phyloP scores from a whole-genome alignment of 352 stramenopile genomes.

The Globisporangium mamillatum region DNA sequence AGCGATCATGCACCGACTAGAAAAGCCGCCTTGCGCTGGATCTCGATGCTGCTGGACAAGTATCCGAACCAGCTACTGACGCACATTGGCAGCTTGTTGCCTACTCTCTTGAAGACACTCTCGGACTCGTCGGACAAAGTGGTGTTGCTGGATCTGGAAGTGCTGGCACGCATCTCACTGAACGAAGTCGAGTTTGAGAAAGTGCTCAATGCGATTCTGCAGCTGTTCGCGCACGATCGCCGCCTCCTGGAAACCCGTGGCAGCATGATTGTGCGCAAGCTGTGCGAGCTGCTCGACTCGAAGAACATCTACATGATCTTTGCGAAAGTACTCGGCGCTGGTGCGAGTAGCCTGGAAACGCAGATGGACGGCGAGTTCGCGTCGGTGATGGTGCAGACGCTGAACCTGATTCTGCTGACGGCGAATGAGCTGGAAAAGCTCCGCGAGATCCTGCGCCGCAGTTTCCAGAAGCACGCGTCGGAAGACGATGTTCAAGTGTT shows the following conservation, averaged over 20 bases:
- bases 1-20: constrained; percentile 96
- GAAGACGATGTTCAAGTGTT: constrained; percentile 83
- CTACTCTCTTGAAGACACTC: constrained; percentile 95
- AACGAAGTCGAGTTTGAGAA: constrained; percentile 92
- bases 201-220: constrained; percentile 93
- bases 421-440: constrained; percentile 94
- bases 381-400: constrained; percentile 98
- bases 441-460: constrained; percentile 72
- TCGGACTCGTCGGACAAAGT: constrained; percentile 96
- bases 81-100: constrained; percentile 92
- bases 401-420: constrained; percentile 99
- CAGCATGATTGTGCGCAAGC: constrained; percentile 97
- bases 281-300: constrained; percentile 97
- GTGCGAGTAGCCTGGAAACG: constrained; percentile 42
- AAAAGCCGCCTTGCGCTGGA: constrained; percentile 94
- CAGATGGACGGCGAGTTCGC: constrained; percentile 93
- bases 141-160: constrained; percentile 95
- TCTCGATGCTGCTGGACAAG: constrained; percentile 99
- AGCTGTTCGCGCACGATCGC: constrained; percentile 91
- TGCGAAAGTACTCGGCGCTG: constrained; percentile 90
- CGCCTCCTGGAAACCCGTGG: constrained; percentile 92
- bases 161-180: constrained; percentile 93
- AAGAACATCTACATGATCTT: constrained; percentile 98
- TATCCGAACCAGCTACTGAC: constrained; percentile 90
- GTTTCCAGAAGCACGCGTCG: constrained; percentile 65